Evolutionary conservation across 192 early-diverging fungal species (phyloP), one percentile per base, ranked within the genome.

Genomic region (Rhizophagus clarus): DNA sequence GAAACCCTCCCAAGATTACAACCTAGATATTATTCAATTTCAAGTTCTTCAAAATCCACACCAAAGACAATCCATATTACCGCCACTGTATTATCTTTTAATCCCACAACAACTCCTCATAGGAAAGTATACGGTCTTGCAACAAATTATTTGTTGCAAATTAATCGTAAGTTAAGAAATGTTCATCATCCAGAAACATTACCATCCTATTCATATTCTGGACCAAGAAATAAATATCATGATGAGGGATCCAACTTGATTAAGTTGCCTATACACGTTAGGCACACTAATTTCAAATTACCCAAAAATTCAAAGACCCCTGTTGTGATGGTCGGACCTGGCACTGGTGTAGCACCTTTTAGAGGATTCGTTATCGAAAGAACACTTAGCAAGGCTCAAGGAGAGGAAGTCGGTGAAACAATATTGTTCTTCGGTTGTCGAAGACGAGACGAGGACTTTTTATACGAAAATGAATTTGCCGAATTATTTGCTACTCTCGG

Each of bases 311-410:
- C 88, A 61, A 78, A 87, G 10, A 81, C 91, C 14, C 98, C 98
- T 22, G 85, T 99, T 78, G 90, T 99, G 42, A 99, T 99, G 98
- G 87, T 99, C 42, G 98, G 98, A 0, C 98, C 98, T n/a, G 98
- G 98, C 64, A 99, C 98, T 5, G 98, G 98, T 62, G 94, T 99
- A 51, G 98, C 98, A 22, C 98, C 98, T 32, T 98, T 99, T 93
- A 91, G 98, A 64, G 98, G 94, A 5, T 99, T 99, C 81, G 83
- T 98, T 14, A 92, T 94, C 73, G 98, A 99, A 81, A 95, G 98
- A 69, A 91, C 93, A 5, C 80, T 85, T 51, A 88, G 88, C 75
- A 91, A 88, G 29, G 79, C 81, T 72, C 87, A 91, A 34, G 90
- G 86, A 15, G 88, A 90, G 49, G 83, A 89, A 79, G 91, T 96